Evolutionary conservation across 2,329 filamentous ascomycete species (phyloP).

Genomic region (Calonectria naviculata): DNA sequence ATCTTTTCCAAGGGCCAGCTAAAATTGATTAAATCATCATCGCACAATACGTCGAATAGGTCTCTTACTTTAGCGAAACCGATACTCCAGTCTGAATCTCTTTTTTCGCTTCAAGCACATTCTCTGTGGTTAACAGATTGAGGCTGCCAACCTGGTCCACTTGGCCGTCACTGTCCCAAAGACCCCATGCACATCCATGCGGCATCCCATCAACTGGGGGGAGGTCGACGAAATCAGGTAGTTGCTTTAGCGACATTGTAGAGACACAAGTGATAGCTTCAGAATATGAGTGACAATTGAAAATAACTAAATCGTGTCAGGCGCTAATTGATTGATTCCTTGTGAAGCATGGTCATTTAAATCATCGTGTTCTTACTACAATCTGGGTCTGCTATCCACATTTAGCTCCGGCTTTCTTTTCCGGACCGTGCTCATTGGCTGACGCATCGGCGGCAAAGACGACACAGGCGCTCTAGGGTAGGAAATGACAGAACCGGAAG

Average conservation of each 20-base stretch:
- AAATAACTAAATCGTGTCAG: too few relatives aligned
- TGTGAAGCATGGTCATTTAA: background rate
- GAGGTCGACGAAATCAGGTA: slow-evolving; percentile 57
- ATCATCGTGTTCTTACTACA: background rate
- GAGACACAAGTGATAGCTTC: background rate
- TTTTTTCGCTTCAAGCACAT: slow-evolving; percentile 40
- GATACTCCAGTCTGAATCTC: slow-evolving; percentile 54
- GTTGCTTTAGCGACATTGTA: background rate
- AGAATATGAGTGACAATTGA: background rate
- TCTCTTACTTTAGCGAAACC: slow-evolving; percentile 62
- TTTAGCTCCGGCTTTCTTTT: background rate
- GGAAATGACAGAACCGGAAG: background rate
- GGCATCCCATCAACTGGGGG: slow-evolving; percentile 56
- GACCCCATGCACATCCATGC: slow-evolving; percentile 62
- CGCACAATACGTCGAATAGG: background rate
- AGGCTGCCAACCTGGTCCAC: slow-evolving; percentile 63
- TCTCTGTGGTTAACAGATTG: slow-evolving; percentile 61
- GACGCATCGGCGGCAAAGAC: too few relatives aligned
- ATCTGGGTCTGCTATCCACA: too few relatives aligned
- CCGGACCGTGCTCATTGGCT: background rate
- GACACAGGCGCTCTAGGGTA: background rate
- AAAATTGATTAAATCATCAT: background rate
- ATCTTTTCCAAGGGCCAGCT: slow-evolving; percentile 55
- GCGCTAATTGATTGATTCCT: too few relatives aligned
- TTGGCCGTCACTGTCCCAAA: slow-evolving; percentile 57